Evolutionary conservation across 257 asterid species (phyloP).

Genomic region (Solanum neorickii): DNA sequence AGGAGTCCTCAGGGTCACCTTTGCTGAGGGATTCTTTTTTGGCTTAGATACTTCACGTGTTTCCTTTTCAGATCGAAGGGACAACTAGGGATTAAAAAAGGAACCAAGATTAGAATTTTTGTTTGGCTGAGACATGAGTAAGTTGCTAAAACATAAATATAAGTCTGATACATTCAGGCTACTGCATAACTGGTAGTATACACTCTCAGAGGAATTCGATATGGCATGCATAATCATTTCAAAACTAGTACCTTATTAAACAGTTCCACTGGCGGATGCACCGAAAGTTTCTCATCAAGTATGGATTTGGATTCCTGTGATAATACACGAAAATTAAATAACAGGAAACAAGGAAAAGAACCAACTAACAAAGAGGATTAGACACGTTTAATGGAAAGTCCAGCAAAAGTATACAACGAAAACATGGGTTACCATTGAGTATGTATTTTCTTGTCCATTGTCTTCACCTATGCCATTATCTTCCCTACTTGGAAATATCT

Average conservation of each 20-base stretch:
- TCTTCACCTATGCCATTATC: constrained; percentile 6
- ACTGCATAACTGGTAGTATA: not conserved
- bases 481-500: constrained; percentile 23
- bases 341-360: not conserved
- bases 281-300: constrained; percentile 10
- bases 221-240: not conserved
- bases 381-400: not conserved
- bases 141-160: not conserved
- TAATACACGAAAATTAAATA: not conserved
- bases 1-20: constrained; percentile 28
- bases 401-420: not conserved
- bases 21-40: constrained; percentile 11
- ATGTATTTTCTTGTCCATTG: not conserved
- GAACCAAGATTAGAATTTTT: not conserved
- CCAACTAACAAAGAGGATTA: not conserved
- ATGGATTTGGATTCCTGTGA: constrained; percentile 31
- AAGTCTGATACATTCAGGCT: not conserved
- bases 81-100: constrained; percentile 32
- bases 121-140: not conserved
- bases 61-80: constrained; percentile 36
- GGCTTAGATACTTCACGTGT: constrained; percentile 9
- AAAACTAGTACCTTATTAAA: constrained; percentile 39
- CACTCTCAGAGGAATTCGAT: not conserved
- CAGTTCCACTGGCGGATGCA: constrained; percentile 38
- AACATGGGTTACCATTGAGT: constrained; percentile 1